phyloP scores from a whole-genome alignment of 2,329 filamentous ascomycete genomes.

The Thyridium curvatum region DNA sequence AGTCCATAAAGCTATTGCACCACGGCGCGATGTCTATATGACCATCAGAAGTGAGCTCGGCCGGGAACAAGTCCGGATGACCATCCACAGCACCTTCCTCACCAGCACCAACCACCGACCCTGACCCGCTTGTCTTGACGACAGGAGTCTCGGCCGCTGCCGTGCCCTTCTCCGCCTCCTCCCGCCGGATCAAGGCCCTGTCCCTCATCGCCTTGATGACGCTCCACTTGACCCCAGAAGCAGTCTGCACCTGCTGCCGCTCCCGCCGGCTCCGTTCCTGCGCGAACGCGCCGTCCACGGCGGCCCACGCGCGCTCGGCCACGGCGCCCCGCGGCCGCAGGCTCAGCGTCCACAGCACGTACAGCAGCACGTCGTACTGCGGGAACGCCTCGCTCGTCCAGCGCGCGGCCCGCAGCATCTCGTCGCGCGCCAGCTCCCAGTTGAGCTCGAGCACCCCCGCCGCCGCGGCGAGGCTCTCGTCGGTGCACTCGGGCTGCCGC shows the following conservation, averaged over 20 bases:
- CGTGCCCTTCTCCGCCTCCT: slow-evolving; percentile 2
- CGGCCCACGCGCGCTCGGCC: slow-evolving; percentile 24
- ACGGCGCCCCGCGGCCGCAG: slow-evolving; percentile 24
- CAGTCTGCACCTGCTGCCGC: slow-evolving; percentile 6
- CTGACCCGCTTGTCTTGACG: no score
- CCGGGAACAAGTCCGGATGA: neutral
- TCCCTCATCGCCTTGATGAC: slow-evolving; percentile 21
- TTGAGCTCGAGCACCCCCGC: slow-evolving; percentile 24
- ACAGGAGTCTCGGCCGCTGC: no score
- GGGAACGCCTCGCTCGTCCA: slow-evolving; percentile 33
- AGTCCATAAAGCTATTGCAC: slow-evolving; percentile 9
- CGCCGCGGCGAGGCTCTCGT: slow-evolving; percentile 21
- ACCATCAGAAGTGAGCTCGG: slow-evolving; percentile 1
- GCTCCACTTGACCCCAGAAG: slow-evolving; percentile 19
- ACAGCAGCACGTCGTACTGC: slow-evolving; percentile 35
- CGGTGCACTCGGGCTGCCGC: slow-evolving; percentile 1
- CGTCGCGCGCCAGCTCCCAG: slow-evolving; percentile 22
- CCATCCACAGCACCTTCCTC: no score
- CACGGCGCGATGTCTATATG: slow-evolving; percentile 4
- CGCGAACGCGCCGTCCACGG: slow-evolving; percentile 13
- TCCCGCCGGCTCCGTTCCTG: slow-evolving; percentile 5
- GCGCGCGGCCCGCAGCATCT: slow-evolving; percentile 26
- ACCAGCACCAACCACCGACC: no score
- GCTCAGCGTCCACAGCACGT: slow-evolving; percentile 35
- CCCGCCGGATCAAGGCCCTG: slow-evolving; percentile 17